These are phyloP conservation scores for Phytophthora meadii DNA, from an alignment of 352 stramenopile species.

Conservation along the genomic window DNA sequence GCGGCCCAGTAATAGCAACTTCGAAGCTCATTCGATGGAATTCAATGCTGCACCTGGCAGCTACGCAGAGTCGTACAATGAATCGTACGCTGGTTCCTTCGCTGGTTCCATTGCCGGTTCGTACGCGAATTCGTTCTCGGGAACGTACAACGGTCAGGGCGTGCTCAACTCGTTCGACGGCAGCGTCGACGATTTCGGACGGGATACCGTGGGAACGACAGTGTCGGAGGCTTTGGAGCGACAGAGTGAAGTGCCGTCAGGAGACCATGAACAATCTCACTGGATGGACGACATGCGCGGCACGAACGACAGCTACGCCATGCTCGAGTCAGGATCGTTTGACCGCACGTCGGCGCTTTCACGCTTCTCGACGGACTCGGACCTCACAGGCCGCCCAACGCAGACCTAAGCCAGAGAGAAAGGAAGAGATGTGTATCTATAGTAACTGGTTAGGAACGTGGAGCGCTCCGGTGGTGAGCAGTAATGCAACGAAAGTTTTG, in stretches of 20 bases:
- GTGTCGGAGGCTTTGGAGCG: conserved; percentile 39
- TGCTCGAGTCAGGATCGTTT: conserved; percentile 81
- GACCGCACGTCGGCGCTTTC: conserved; percentile 74
- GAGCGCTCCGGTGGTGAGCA: conserved; percentile 13
- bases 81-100: conserved; percentile 58
- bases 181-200: conserved; percentile 46
- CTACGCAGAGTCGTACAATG: conserved; percentile 63
- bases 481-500: conserved; percentile 38
- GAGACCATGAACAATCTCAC: conserved; percentile 48
- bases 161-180: conserved; percentile 63
- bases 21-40: conserved; percentile 63
- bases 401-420: conserved; percentile 37
- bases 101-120: conserved; percentile 40
- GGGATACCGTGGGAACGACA: conserved; percentile 39
- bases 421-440: conserved; percentile 44
- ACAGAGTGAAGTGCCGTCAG: conserved; percentile 31
- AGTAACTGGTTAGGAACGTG: conserved; percentile 45
- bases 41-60: conserved; percentile 52
- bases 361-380: conserved; percentile 80
- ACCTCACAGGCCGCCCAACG: conserved; percentile 44
- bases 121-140: conserved; percentile 53
- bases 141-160: conserved; percentile 59
- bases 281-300: conserved; percentile 87
- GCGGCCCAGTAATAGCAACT: conserved; percentile 52
- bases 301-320: conserved; percentile 85